Base-by-base conservation (phyloP, 2,329 filamentous ascomycete species). In the Neonectria faginata region DNA sequence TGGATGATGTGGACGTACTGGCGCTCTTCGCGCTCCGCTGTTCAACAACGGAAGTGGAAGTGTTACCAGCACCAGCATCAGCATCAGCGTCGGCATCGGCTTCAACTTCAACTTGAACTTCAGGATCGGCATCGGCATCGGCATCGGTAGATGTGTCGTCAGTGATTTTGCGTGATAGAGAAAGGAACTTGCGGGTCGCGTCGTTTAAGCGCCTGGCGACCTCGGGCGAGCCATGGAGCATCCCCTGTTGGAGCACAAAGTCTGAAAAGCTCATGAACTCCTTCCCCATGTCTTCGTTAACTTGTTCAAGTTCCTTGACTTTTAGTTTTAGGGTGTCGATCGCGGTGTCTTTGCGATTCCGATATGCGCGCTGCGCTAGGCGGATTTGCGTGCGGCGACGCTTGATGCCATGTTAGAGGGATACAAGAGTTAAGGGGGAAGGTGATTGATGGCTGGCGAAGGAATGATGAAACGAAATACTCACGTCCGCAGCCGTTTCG, bases 331-430 rank as follows among this genome's bases (percentile, higher is more conserved):
- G 83, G 1, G 87, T 88, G 29, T 88, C 86, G 60, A 97, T 95
- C 5, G 92, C 91, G 22, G 86, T 90, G 75, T 97, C 94, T 79
- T 97, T 97, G 56, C 94, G 89, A 73, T 91, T 88, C 16, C 94
- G 88, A 75, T 97, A 97, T 1, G 93, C 93, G 69, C 93, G 85
- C 77, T 97, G 94, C 2, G 94, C 94, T 59, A 95, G 86, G 25
- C 94, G 89, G 67, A 97, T 96, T 76, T 97, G 94, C 5, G 92
- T 95, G 59, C 94, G 88, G 57, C 94, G 91, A 66, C 93, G 90
- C 91, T 92, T 44, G 44, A 29, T 52, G 65, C 50, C 22, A 66
- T 67, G 66, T 78, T 62, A 77, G 73, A 60, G 41, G 55, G 57
- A 25, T 29, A 12, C 20, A 20, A 20, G 25, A 18, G n/a, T 3